Base-by-base conservation (phyloP, 2,329 filamentous ascomycete species). In the Cadophora sp. region DNA sequence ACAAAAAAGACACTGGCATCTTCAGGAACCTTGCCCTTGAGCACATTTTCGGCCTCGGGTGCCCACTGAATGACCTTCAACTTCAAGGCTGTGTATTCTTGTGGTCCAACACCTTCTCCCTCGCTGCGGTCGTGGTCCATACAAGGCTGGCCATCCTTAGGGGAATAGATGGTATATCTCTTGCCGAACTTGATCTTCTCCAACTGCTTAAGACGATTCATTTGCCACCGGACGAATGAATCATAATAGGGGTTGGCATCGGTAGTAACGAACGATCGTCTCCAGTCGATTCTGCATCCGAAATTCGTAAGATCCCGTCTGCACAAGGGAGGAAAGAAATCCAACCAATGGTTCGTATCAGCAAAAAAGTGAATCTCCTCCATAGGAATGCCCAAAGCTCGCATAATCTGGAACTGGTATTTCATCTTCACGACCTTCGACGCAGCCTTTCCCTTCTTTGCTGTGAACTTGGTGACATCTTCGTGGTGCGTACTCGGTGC, bases 211-310 rank as follows among this genome's bases (percentile, higher is more conserved):
- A 98, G 85, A 70, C 92, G 91, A 78, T 92, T 94, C 92, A 98
- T 97, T 81, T 98, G 96, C 96, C 96, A 99, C 75, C 92, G 84
- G 48, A 98, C 91, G 76, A 99, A 99, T 4, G 93, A 87, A 78
- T 99, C 95, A 78, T 97, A 99, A 83, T 96, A 98, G 4, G 93
- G 94, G 80, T 99, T 99, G 43, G 93, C 94, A 74, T 97, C 94
- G 2, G 96, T 99, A 7, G 96, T 99, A 71, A 98, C 91, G 72
- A 99, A 93, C 45, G 91, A 91, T 78, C 96, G 86, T 76, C 95
- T 87, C 95, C 95, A 99, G 79, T 98, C 96, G 75, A 98, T 91
- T 73, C 94, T 86, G 60, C 91, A 90, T 68, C 95, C 95, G 70
- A 98, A 88, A 78, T 90, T 91, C 73, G 89, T 92, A 73, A 97